These are phyloP conservation scores for Macadamia tetraphylla DNA, from an alignment of 164 flowering plant species.

Conservation along the genomic window DNA sequence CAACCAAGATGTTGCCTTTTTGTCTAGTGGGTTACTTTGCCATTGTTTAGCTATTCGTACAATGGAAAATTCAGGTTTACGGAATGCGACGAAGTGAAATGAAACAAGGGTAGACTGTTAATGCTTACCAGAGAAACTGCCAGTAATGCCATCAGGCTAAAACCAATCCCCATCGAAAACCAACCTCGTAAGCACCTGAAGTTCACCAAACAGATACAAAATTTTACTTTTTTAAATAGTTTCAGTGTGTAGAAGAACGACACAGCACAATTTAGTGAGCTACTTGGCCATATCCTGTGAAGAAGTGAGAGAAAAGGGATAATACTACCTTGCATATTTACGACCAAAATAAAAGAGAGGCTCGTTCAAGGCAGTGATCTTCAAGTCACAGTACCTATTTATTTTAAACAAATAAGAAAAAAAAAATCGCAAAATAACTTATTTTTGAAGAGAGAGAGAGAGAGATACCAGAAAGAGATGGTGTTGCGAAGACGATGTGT, in stretches of 20 bases:
- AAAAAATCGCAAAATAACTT: not conserved
- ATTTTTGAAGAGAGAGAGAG: too few relatives aligned
- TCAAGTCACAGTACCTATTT: constrained; percentile 53
- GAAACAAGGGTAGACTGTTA: not conserved
- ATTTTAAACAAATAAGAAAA: not conserved
- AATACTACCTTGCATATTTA: constrained; percentile 24
- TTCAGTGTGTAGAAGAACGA: too few relatives aligned
- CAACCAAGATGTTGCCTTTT: too few relatives aligned
- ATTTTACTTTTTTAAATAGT: too few relatives aligned
- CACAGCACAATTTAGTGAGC: not conserved
- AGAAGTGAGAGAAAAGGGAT: not conserved
- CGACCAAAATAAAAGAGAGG: constrained; percentile 43
- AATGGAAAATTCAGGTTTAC: not conserved
- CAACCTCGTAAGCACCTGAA: constrained; percentile 32
- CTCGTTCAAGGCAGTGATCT: constrained; percentile 33
- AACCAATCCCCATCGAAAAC: constrained; percentile 66
- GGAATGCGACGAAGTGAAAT: not conserved
- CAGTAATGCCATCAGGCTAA: constrained; percentile 39
- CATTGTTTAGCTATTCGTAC: too few relatives aligned
- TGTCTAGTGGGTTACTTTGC: too few relatives aligned
- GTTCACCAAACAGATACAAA: not conserved
- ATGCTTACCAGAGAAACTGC: constrained; percentile 34
- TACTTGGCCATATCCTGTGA: not conserved
- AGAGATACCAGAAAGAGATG: constrained; percentile 26
- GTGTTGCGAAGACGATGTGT: constrained; percentile 16